Base-by-base conservation (phyloP, 345 rosid genomes). In the Geranium rotundifolium region DNA sequence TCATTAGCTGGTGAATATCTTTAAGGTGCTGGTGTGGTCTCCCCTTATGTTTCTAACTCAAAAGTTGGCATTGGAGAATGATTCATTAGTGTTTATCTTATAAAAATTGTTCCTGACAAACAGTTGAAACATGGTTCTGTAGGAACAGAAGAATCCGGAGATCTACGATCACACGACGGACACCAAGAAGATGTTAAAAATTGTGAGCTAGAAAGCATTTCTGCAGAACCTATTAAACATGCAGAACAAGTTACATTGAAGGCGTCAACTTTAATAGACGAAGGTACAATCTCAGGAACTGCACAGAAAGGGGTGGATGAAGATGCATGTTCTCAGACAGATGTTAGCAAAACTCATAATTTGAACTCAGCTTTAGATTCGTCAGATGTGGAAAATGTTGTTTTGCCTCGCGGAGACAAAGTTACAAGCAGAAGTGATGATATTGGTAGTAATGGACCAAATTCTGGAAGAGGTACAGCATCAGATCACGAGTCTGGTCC, bases 51-150 rank as follows among this genome's bases (percentile, higher is more conserved):
- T 63, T 61, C 67, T 68, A 79, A 80, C 71, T 17, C 58, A 18
- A 82, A 65, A 64, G 59, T 66, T 19, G 67, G 60, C 49, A 55
- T 52, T 67, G 75, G 49, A 29, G 82, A 78, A 63, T 76, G 71
- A 19, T 55, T 63, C n/a, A 55, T 23, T 57, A 57, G 66, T 57
- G 65, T 46, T 72, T 62, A 75, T 12, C 70, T 80, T 20, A 78
- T 74, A 69, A 63, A 75, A 69, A 63, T 63, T 65, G 63, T 75
- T 78, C 62, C 58, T 69, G 67, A 55, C 29, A 54, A 46, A 20
- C 23, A 17, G 64, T 58, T 27, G 60, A 62, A 17, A 58, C 19
- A 13, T 27, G 63, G 17, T 68, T 54, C 54, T 60, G 46, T 57
- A 30, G 31, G 29, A 17, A 54, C 14, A 39, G 71, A 59, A 62